Evolutionary conservation across 2,329 filamentous ascomycete genomes (phyloP).

Genomic region (Aspergillus nomiae): DNA sequence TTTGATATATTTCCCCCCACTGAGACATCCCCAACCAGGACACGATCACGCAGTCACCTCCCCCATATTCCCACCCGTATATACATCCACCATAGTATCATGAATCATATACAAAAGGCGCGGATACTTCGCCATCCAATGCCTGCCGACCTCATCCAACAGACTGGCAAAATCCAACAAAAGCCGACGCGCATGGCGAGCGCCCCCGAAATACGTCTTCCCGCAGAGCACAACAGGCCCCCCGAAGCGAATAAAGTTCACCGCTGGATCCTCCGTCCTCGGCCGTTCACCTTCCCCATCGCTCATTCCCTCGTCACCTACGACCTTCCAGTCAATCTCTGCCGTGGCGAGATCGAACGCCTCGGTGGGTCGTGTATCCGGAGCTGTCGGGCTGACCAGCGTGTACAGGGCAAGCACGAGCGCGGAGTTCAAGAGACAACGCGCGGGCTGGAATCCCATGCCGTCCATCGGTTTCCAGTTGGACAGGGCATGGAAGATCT

Average conservation of each 20-base stretch:
- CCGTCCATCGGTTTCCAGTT: not conserved
- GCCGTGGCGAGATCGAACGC: not conserved
- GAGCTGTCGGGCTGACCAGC: not conserved
- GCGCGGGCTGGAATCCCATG: not conserved
- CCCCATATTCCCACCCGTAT: not conserved
- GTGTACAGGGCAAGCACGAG: not conserved
- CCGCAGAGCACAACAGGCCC: not conserved
- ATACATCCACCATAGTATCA: not conserved
- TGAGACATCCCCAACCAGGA: not conserved
- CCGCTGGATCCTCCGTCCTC: not conserved
- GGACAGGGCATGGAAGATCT: not conserved
- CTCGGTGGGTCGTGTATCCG: too few relatives aligned
- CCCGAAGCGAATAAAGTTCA: not conserved
- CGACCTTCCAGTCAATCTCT: not conserved
- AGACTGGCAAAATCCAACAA: not conserved
- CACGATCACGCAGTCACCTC: not conserved
- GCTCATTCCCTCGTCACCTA: not conserved
- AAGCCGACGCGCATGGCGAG: not conserved
- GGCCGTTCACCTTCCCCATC: not conserved
- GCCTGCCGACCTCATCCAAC: not conserved
- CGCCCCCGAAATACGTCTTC: not conserved
- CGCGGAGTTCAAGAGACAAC: not conserved
- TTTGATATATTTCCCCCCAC: not conserved
- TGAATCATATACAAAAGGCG: conserved; percentile 1
- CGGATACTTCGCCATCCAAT: not conserved